Conservation (phyloP, 2,329 filamentous ascomycete genomes). For the Neofusicoccum laricinum region DNA sequence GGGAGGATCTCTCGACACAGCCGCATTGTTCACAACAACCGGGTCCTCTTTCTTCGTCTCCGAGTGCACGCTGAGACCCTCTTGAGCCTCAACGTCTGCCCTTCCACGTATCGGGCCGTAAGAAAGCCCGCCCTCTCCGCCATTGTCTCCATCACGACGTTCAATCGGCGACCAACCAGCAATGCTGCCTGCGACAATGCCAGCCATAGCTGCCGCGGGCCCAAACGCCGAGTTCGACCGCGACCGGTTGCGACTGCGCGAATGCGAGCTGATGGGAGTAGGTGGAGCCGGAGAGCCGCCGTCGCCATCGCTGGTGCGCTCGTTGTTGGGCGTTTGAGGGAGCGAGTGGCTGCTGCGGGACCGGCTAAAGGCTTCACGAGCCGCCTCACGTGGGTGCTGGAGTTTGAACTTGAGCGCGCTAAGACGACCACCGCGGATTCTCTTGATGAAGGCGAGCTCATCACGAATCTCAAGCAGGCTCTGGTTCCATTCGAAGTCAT, state of each 20-base stretch:
- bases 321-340: slow-evolving; percentile 63
- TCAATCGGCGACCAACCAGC: slow-evolving; percentile 74
- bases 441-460: slow-evolving; percentile 76
- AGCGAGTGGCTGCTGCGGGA: slow-evolving; percentile 57
- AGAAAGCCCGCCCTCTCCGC: slow-evolving; percentile 40
- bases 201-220: slow-evolving; percentile 77
- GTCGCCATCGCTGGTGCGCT: slow-evolving; percentile 29
- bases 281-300: slow-evolving; percentile 45
- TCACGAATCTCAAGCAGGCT: slow-evolving; percentile 73
- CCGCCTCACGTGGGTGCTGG: slow-evolving; percentile 56
- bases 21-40: slow-evolving; percentile 34
- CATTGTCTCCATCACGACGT: slow-evolving; percentile 37
- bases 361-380: slow-evolving; percentile 53
- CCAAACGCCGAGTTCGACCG: slow-evolving; percentile 71
- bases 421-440: slow-evolving; percentile 75
- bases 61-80: slow-evolving; percentile 48
- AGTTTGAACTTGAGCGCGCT: slow-evolving; percentile 79
- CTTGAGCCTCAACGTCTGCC: slow-evolving; percentile 42
- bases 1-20: slow-evolving; percentile 35
- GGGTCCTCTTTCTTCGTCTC: slow-evolving; percentile 48
- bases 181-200: slow-evolving; percentile 73
- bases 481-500: slow-evolving; percentile 61
- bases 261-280: slow-evolving; percentile 55
- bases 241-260: slow-evolving; percentile 58
- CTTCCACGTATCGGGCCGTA: slow-evolving; percentile 33